Base-by-base conservation (phyloP, 805 yeast genomes). In the Wickerhamiella musiphila region DNA sequence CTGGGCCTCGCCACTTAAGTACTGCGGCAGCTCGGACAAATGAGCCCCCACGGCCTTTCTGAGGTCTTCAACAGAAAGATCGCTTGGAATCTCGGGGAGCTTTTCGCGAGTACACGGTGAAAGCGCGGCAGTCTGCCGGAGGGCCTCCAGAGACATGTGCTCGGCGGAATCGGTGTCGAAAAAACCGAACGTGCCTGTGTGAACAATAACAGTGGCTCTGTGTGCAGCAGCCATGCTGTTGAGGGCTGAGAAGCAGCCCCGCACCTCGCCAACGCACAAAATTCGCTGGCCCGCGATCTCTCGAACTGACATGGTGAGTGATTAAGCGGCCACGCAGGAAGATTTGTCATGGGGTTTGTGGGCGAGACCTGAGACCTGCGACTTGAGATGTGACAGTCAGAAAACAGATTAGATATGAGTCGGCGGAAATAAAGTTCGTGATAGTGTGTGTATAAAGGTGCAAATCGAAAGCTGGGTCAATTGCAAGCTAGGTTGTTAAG, bases 161-260 rank as follows among this genome's bases (percentile, higher is more conserved):
- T 51, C 56, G 5, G 75, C 60, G 26, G 77, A 66, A 12, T 63
- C 65, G 22, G 54, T 54, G 44, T 76, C 78, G 54, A 77, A 69
- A 48, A 78, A 75, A 9, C 92, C 92, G 56, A 76, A 77, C 38
- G 71, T 73, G n/a, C 86, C 84, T 4, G 81, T 71, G 46, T 76
- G 83, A 10, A 76, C 58, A 18, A 76, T 63, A 15, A 66, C 43
- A 25, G 63, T 61, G 3, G 77, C 78, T 1, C 52, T 36, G 39
- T 65, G 58, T 29, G 53, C 46, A 5, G 36, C 38, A 0, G 73
- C 77, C 20, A 73, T 57, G 19, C 47, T 52, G 46, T 73, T 71
- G 36, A 72, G 44, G 9, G 56, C 49, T 1, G 67, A 52, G 16
- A 73, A 48, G 34, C 68, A 61, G 6, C 63, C 78, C 18, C 77